These are phyloP conservation scores for Yamadazyma insecticola DNA, from an alignment of 805 yeast genomes.

Conservation along the genomic window DNA sequence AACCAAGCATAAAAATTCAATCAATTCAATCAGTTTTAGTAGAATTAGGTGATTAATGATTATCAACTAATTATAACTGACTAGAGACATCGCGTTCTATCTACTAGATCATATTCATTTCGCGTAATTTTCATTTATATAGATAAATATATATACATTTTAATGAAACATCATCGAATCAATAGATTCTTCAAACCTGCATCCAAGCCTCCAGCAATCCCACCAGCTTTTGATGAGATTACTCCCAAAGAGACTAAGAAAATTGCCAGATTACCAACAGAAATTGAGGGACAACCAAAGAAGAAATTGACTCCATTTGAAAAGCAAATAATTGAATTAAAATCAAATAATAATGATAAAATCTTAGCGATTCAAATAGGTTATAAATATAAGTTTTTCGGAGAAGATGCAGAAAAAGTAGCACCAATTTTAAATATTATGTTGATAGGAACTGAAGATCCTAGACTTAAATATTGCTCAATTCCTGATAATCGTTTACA, in stretches of 20 bases:
- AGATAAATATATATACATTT: too few species aligned
- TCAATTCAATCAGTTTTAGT: slow-evolving; percentile 12
- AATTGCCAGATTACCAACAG: neutral
- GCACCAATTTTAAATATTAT: slow-evolving; percentile 64
- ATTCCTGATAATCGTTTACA: slow-evolving; percentile 77
- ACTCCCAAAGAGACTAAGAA: neutral
- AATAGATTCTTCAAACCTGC: slow-evolving; percentile 6
- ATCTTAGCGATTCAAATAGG: slow-evolving; percentile 84
- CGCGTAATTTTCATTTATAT: too few species aligned
- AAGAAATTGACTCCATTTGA: slow-evolving; percentile 63
- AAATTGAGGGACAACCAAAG: slow-evolving; percentile 19
- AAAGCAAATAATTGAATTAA: slow-evolving; percentile 67
- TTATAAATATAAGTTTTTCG: slow-evolving; percentile 83
- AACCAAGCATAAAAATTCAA: slow-evolving; percentile 11
- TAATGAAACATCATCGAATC: too few species aligned
- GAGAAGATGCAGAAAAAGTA: slow-evolving; percentile 74
- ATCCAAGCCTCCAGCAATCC: neutral
- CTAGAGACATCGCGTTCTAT: too few species aligned
- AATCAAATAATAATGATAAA: slow-evolving; percentile 57
- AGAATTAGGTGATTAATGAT: slow-evolving; percentile 9
- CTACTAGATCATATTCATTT: too few species aligned
- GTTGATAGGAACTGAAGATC: slow-evolving; percentile 55
- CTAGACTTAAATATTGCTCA: slow-evolving; percentile 74
- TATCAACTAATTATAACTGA: too few species aligned
- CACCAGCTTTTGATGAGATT: neutral